These are phyloP conservation scores for Ogataea hybrid DNA, from an alignment of 1,139 yeast species.

Conservation along the genomic window DNA sequence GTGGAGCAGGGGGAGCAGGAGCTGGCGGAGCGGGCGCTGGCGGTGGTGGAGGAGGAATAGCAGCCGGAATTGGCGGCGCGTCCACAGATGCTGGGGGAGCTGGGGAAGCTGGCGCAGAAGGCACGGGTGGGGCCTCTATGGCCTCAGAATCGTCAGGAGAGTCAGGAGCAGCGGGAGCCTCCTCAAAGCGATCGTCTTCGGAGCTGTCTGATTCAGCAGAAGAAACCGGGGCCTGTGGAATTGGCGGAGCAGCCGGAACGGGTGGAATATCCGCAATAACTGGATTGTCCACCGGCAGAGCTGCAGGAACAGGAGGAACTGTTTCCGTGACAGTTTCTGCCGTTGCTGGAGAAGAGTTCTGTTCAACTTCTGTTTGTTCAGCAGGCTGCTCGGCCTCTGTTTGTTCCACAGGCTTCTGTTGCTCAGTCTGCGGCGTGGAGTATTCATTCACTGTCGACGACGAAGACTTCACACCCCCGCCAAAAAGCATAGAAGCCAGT, in stretches of 20 bases:
- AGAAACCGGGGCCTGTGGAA: background rate
- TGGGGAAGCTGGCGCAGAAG: slow-evolving; percentile 23
- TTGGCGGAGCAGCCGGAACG: slow-evolving; percentile 1
- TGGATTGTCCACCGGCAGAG: background rate
- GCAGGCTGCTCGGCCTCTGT: too few relatives aligned
- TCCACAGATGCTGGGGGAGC: slow-evolving; percentile 18
- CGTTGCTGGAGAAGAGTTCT: background rate
- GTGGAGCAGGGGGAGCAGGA: slow-evolving; percentile 24
- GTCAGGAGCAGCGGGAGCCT: slow-evolving; percentile 12
- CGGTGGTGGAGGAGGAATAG: slow-evolving; percentile 22
- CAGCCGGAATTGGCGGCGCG: slow-evolving; percentile 15
- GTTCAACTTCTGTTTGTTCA: too few relatives aligned
- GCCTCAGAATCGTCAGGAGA: too few relatives aligned
- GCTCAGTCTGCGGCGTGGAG: slow-evolving; percentile 4
- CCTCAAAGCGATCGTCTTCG: background rate
- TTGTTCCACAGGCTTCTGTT: too few relatives aligned
- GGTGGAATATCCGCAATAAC: background rate
- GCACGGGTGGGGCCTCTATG: background rate
- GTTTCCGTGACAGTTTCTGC: background rate
- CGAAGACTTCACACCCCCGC: slow-evolving; percentile 30
- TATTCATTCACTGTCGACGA: slow-evolving; percentile 13
- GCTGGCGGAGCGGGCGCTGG: slow-evolving; percentile 2
- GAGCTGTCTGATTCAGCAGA: background rate
- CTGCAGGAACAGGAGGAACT: slow-evolving; percentile 1
- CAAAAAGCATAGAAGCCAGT: slow-evolving; percentile 55